These are phyloP conservation scores for Ophiocordyceps robertsii DNA, from an alignment of 2,329 filamentous ascomycete species.

Conservation along the genomic window DNA sequence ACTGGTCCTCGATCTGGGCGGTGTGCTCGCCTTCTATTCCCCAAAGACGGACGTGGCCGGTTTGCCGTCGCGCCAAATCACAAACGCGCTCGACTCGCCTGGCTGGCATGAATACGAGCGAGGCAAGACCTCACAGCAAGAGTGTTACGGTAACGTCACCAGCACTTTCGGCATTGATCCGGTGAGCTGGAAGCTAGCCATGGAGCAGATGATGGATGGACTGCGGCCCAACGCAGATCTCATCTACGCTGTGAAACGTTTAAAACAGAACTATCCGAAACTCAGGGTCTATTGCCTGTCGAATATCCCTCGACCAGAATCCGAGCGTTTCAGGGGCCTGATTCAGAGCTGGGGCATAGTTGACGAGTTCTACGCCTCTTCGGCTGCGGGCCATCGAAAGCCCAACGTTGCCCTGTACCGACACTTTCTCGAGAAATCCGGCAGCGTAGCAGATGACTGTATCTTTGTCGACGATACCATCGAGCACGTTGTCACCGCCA, in stretches of 20 bases:
- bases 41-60: not conserved
- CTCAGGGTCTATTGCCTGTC: conserved; percentile 1
- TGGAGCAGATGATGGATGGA: not conserved
- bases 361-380: not conserved
- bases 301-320: conserved; percentile 1
- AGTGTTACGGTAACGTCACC: not conserved
- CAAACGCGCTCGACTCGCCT: not conserved
- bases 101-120: conserved; percentile 2
- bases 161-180: not conserved
- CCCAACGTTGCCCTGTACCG: not conserved
- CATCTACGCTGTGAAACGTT: not conserved
- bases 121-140: not conserved
- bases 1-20: not conserved
- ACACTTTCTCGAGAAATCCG: not conserved
- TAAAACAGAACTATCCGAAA: not conserved
- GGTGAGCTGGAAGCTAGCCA: not conserved
- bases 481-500: not conserved
- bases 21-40: not conserved
- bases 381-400: not conserved
- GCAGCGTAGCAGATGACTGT: not conserved
- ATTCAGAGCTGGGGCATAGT: conserved; percentile 1
- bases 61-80: not conserved
- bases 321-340: not conserved
- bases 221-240: not conserved
- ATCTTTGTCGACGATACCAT: not conserved